A percentile compares a stretch with the other conserved stretches of the same genome.
Conservation (phyloP, 108 stramenopile genomes). For the Stephanodiscus triporus region DNA sequence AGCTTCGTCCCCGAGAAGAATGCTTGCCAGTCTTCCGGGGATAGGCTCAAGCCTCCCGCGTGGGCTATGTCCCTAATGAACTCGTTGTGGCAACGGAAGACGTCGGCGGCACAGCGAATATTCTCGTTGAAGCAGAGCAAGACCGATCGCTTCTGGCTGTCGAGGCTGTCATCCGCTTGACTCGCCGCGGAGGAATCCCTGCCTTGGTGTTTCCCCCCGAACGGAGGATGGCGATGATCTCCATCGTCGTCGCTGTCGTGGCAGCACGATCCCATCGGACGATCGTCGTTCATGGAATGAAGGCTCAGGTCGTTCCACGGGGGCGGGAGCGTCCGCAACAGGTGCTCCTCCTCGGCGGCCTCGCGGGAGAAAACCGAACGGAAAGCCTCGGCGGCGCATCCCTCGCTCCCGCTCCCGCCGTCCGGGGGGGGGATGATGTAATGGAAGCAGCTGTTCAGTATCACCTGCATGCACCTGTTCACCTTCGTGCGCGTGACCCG, state of each 20-base stretch:
- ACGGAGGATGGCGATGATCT: conserved; percentile 9
- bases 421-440: conserved; percentile 88
- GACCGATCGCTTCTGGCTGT: conserved; percentile 75
- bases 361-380: conserved; percentile 54
- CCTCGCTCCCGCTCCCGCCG: conserved; percentile 84
- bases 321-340: conserved; percentile 58
- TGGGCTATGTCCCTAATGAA: conserved; percentile 89
- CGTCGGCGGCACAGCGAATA: conserved; percentile 83
- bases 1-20: conserved; percentile 69
- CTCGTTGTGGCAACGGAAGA: conserved; percentile 89
- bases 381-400: conserved; percentile 80
- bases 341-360: conserved; percentile 61
- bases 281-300: conserved; percentile 16
- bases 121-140: conserved; percentile 92
- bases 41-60: conserved; percentile 69
- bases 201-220: conserved; percentile 12
- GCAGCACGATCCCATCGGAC: conserved; percentile 4
- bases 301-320: conserved; percentile 77
- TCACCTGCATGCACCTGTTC: conserved; percentile 92
- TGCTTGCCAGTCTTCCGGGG: conserved; percentile 77
- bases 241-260: conserved; percentile 60
- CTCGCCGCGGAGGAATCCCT: conserved; percentile 36
- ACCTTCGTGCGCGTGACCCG: conserved; percentile 88
- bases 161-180: conserved; percentile 35
- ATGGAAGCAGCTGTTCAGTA: conserved; percentile 90